Evolutionary conservation across 495 filamentous ascomycete species (phyloP).

Genomic region (Podospora comata): DNA sequence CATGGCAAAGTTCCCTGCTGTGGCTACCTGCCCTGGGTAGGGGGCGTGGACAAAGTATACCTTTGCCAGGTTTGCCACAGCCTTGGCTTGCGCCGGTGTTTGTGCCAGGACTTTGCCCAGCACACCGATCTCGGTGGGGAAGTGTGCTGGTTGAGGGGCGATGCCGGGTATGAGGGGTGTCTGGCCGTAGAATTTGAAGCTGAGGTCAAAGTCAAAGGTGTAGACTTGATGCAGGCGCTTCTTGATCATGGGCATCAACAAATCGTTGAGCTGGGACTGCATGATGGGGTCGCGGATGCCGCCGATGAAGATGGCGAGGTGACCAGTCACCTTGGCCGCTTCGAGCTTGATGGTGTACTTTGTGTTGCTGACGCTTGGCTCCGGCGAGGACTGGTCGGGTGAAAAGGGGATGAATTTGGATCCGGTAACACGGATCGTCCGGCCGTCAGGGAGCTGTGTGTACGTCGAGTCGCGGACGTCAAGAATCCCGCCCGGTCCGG

Average conservation of each 20-base stretch:
- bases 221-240: conserved; percentile 23
- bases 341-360: conserved; percentile 49
- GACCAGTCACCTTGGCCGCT: conserved; percentile 39
- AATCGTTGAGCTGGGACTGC: conserved; percentile 21
- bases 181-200: conserved; percentile 44
- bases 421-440: conserved; percentile 40
- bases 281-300: conserved; percentile 39
- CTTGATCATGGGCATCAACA: conserved; percentile 31
- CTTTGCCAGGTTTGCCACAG: conserved; percentile 37
- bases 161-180: conserved; percentile 3
- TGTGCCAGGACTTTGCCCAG: conserved; percentile 43
- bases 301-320: conserved; percentile 47
- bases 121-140: conserved; percentile 35
- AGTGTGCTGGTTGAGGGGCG: background rate
- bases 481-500: conserved; percentile 47
- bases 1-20: conserved; percentile 46
- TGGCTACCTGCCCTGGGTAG: conserved; percentile 46
- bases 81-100: conserved; percentile 42
- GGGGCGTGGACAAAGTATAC: conserved; percentile 40
- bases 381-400: background rate
- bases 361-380: background rate
- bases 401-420: conserved; percentile 32
- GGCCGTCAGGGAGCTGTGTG: conserved; percentile 37
- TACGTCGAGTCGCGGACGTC: conserved; percentile 38
- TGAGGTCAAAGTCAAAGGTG: conserved; percentile 31